These are phyloP conservation scores for Yamadazyma sp. DNA, from an alignment of 1,139 yeast species.

Conservation along the genomic window DNA sequence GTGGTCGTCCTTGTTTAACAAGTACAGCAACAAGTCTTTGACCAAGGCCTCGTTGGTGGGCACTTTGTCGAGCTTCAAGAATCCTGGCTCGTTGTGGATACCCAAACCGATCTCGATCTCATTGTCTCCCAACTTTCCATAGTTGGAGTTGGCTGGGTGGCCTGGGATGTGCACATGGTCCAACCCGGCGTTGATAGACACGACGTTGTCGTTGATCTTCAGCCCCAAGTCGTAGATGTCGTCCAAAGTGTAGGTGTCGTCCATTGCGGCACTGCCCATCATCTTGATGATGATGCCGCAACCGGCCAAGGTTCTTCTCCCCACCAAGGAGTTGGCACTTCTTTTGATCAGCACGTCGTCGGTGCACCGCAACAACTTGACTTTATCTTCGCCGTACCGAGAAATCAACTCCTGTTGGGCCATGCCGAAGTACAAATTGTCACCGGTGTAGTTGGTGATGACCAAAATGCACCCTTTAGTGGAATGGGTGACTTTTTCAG, in stretches of 20 bases:
- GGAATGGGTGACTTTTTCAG: conserved; percentile 26
- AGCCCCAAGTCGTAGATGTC: conserved; percentile 37
- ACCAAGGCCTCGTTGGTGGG: conserved; percentile 46
- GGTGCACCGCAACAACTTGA: conserved; percentile 27
- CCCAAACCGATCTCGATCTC: conserved; percentile 53
- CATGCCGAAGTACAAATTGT: conserved; percentile 34
- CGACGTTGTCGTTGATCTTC: conserved; percentile 35
- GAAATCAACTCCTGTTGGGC: conserved; percentile 33
- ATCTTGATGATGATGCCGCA: conserved; percentile 43
- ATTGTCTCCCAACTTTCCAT: conserved; percentile 32
- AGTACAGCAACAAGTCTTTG: conserved; percentile 30
- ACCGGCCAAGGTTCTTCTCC: conserved; percentile 52
- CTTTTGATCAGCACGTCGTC: conserved; percentile 52
- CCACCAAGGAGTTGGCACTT: conserved; percentile 43
- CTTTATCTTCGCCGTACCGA: conserved; percentile 21
- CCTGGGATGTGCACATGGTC: conserved; percentile 56
- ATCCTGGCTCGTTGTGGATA: conserved; percentile 57
- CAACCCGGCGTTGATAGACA: conserved; percentile 51
- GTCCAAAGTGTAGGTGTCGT: conserved; percentile 32
- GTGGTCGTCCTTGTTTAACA: conserved; percentile 39
- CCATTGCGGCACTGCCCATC: conserved; percentile 45
- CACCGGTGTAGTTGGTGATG: conserved; percentile 34
- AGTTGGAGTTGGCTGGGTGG: conserved; percentile 27
- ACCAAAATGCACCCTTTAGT: conserved; percentile 24
- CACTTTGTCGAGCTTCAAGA: conserved; percentile 33